Percentiles rank a stretch among this genome's conserved stretches.
Evolutionary conservation across 202 grass and related monocot genomes (phyloP).

Genomic region (Schoenoplectus tabernaemontani): DNA sequence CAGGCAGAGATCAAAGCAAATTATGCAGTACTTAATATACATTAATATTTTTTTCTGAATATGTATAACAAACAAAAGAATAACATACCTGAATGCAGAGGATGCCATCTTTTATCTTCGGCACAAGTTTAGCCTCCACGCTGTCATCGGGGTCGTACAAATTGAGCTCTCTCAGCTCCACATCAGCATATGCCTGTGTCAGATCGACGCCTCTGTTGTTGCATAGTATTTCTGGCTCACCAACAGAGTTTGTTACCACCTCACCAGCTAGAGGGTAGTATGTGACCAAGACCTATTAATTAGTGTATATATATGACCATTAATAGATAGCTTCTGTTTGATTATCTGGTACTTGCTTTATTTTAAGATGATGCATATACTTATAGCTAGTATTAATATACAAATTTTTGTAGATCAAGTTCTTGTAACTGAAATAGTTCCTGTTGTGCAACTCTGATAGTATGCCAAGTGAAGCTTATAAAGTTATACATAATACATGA

Average conservation of each 20-base stretch:
- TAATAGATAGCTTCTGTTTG: background rate
- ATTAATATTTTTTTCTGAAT: no score
- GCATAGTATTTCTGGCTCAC: conserved; percentile 79
- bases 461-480: background rate
- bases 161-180: conserved; percentile 34
- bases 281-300: conserved; percentile 27
- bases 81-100: conserved; percentile 47
- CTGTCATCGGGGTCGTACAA: conserved; percentile 46
- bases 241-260: conserved; percentile 41
- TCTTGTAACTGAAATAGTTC: background rate
- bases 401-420: background rate
- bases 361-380: background rate
- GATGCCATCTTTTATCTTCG: conserved; percentile 48
- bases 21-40: background rate
- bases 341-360: background rate
- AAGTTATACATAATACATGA: background rate
- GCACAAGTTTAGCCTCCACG: conserved; percentile 53
- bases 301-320: background rate
- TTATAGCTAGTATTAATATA: background rate
- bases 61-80: background rate
- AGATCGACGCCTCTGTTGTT: conserved; percentile 69
- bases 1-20: background rate
- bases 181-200: conserved; percentile 27
- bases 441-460: background rate
- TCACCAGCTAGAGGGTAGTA: conserved; percentile 77